A percentile compares a stretch with the other conserved stretches of the same genome.
phyloP scores from a whole-genome alignment of 2,329 filamentous ascomycete species.

The Exserohilum rostratum region DNA sequence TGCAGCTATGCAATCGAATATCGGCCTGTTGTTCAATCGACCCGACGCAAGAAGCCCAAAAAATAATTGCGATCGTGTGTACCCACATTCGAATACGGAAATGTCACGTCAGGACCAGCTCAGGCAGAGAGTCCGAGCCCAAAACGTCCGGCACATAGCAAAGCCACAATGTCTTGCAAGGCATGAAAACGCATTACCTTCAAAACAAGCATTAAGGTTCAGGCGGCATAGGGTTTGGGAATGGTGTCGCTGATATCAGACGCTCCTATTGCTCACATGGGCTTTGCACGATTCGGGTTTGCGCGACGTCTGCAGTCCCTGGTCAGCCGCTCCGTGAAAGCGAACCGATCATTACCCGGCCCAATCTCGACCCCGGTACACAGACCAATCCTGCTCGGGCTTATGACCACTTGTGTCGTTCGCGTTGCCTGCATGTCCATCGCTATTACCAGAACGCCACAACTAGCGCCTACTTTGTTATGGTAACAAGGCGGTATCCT shows the following conservation, averaged over 20 bases:
- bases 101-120: background rate
- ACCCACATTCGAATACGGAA: background rate
- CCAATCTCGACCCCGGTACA: conserved; percentile 6
- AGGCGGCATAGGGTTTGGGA: background rate
- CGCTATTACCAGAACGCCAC: conserved; percentile 13
- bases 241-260: background rate
- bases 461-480: conserved; percentile 12
- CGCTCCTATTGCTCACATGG: background rate
- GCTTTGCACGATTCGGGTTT: background rate
- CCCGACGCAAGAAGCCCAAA: background rate
- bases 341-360: conserved; percentile 14
- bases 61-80: no score
- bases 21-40: background rate
- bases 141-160: background rate
- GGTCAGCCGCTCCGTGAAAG: background rate
- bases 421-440: background rate
- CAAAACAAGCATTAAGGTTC: background rate
- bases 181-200: background rate
- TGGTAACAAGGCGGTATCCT: conserved; percentile 4
- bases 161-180: no score
- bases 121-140: background rate
- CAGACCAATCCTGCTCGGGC: conserved; percentile 7
- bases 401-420: conserved; percentile 7
- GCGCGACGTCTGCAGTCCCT: background rate
- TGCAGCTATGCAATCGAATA: background rate